Conservation (phyloP, 441 rosid genomes). For the Arabidopsis hybrid region DNA sequence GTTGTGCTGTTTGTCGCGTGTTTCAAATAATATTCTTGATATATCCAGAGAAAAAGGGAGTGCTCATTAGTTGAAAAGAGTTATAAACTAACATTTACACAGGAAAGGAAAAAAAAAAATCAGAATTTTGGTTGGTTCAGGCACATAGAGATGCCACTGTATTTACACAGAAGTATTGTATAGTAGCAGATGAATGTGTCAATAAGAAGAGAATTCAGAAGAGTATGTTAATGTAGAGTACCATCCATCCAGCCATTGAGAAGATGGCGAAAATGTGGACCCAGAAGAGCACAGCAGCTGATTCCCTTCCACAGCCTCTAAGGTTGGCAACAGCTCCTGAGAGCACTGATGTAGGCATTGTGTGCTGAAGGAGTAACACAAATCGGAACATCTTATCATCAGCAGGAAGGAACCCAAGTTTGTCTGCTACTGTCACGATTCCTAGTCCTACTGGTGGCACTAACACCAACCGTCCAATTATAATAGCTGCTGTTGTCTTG, state of each 20-base stretch:
- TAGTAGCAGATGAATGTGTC: conserved; percentile 24
- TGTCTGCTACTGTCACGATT: conserved; percentile 91
- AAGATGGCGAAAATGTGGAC: conserved; percentile 93
- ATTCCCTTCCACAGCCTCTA: conserved; percentile 95
- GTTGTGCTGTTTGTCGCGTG: conserved; percentile 17
- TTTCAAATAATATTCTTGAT: conserved; percentile 26
- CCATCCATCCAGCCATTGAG: conserved; percentile 95
- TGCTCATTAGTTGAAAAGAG: conserved; percentile 5
- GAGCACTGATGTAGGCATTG: conserved; percentile 98
- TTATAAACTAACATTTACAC: conserved; percentile 35
- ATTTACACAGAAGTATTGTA: conserved; percentile 14
- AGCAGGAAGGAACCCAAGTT: conserved; percentile 90
- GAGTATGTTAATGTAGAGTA: conserved; percentile 81
- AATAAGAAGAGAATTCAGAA: conserved; percentile 50
- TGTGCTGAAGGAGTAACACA: conserved; percentile 88
- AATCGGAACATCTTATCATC: conserved; percentile 94
- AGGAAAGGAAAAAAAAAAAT: conserved; percentile 1
- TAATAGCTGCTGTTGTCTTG: conserved; percentile 82
- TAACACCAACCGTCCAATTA: conserved; percentile 75
- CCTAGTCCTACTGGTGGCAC: conserved; percentile 93
- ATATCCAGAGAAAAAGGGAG: conserved; percentile 21
- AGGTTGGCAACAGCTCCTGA: conserved; percentile 96
- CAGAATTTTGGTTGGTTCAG: conserved; percentile 21
- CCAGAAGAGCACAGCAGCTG: conserved; percentile 96
- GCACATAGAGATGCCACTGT: conserved; percentile 35